Percentiles rank a stretch among this genome's conserved stretches.
These are phyloP conservation scores for Anethum foeniculum DNA, from an alignment of 140 eudicot genomes.

Conservation along the genomic window DNA sequence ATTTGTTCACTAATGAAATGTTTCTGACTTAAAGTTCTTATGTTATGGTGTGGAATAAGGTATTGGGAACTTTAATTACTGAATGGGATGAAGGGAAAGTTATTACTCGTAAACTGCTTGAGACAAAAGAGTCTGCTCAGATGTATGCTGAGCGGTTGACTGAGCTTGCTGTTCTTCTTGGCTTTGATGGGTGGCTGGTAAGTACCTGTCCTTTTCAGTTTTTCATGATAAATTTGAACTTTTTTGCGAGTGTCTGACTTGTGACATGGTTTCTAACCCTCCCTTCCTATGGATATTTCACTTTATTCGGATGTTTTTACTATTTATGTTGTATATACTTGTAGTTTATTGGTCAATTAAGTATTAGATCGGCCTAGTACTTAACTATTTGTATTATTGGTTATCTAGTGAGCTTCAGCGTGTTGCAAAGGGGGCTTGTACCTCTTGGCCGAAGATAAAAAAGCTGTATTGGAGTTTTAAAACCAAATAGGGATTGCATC, in stretches of 20 bases:
- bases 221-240: not conserved
- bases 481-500: not conserved
- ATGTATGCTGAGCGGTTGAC: constrained; percentile 79
- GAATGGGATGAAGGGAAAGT: constrained; percentile 80
- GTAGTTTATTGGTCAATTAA: too few relatives aligned
- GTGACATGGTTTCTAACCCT: not conserved
- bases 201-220: not conserved
- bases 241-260: not conserved
- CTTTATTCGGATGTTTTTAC: not conserved
- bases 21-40: not conserved
- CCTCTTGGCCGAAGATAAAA: not conserved
- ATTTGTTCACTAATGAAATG: not conserved
- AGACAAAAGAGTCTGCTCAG: constrained; percentile 48
- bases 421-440: not conserved
- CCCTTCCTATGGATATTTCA: not conserved
- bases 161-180: constrained; percentile 80
- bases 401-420: too few relatives aligned
- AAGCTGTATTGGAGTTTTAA: not conserved
- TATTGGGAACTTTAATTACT: constrained; percentile 79
- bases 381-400: too few relatives aligned
- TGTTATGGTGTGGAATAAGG: constrained; percentile 32
- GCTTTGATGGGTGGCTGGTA: constrained; percentile 99
- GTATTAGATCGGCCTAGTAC: too few relatives aligned
- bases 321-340: too few relatives aligned
- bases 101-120: constrained; percentile 50